Evolutionary conservation across 768 basidiomycete genomes (phyloP), one percentile per base, ranked within the genome.

Genomic region (Boletus coccyginus): DNA sequence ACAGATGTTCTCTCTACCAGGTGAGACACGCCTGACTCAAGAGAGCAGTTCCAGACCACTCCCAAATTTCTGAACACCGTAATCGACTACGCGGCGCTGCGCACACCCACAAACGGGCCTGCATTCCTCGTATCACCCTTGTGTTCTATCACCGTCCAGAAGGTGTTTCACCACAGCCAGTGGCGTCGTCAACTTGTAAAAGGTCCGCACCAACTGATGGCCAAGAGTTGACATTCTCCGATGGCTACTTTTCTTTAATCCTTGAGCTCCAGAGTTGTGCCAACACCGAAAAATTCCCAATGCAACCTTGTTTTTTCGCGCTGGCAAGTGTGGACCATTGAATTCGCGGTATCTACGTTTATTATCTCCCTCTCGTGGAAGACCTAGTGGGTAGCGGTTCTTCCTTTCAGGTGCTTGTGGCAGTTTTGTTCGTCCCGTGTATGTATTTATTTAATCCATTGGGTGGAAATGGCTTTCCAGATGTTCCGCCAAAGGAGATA

Each of bases 1-100:
- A 63, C 62, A 52, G 27, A 55, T 62, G 59, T 62, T 62, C 57
- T 29, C 31, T 48, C 36, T 21, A 38, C 36, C 39, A 24, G 52
- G 41, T 40, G 32, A 48, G 39, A 46, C 35, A 54, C 61, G 39
- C 46, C 31, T 21, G 21, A 21, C 21, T 44, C 50, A 35, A 46
- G 50, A 50, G 29, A 49, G 24, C 29, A 10, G 54, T 38, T 45
- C 45, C 8, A 39, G 51, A 47, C 50, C 41, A n/a, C 27, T 38
- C 32, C 43, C 19, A 50, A 44, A 45, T 33, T 36, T 24, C 46
- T 45, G 31, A 42, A 43, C 31, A 36, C 44, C 32, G 36, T 44
- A 27, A 27, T 27, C 27, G 42, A 19, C 17, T 42, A 36, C 35
- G 27, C 17, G 35, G 41, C 8, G 46, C 27, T 32, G 17, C 53